A percentile compares a stretch with the other conserved stretches of the same genome.
Conservation (phyloP, 1,139 yeast genomes). For the Pichia sp. region DNA sequence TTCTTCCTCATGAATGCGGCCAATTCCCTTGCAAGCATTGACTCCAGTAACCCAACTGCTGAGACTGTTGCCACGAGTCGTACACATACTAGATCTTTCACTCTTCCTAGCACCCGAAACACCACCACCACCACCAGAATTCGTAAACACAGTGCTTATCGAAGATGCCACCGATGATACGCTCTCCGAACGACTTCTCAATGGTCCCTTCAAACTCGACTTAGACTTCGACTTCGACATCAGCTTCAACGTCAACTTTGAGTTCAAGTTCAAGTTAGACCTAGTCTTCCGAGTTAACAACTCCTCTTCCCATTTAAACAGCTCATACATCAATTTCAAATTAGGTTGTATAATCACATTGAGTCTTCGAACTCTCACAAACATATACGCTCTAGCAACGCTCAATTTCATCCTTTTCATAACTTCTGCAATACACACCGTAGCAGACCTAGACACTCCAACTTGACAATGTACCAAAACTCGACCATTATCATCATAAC, state of each 20-base stretch:
- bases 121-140: too few species aligned
- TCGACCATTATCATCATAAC: slow-evolving; percentile 33
- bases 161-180: slow-evolving; percentile 2
- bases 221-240: too few species aligned
- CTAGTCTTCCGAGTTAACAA: too few species aligned
- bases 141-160: slow-evolving; percentile 13
- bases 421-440: slow-evolving; percentile 84
- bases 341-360: slow-evolving; percentile 92
- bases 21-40: neutral
- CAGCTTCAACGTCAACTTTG: too few species aligned
- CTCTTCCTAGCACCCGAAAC: slow-evolving; percentile 8
- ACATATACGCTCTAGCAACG: slow-evolving; percentile 67
- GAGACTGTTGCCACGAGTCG: slow-evolving; percentile 18
- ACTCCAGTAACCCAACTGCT: slow-evolving; percentile 8
- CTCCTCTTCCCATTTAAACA: slow-evolving; percentile 68
- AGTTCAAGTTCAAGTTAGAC: too few species aligned
- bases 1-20: neutral
- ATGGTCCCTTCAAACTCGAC: too few species aligned
- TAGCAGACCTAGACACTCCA: slow-evolving; percentile 88
- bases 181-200: too few species aligned
- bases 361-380: slow-evolving; percentile 74
- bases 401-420: slow-evolving; percentile 66
- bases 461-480: slow-evolving; percentile 84
- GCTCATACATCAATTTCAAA: slow-evolving; percentile 75
- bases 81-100: slow-evolving; percentile 22